A percentile compares a stretch with the other conserved stretches of the same genome.
These are phyloP conservation scores for Apiospora phragmitis DNA, from an alignment of 2,329 filamentous ascomycete species.

Conservation along the genomic window DNA sequence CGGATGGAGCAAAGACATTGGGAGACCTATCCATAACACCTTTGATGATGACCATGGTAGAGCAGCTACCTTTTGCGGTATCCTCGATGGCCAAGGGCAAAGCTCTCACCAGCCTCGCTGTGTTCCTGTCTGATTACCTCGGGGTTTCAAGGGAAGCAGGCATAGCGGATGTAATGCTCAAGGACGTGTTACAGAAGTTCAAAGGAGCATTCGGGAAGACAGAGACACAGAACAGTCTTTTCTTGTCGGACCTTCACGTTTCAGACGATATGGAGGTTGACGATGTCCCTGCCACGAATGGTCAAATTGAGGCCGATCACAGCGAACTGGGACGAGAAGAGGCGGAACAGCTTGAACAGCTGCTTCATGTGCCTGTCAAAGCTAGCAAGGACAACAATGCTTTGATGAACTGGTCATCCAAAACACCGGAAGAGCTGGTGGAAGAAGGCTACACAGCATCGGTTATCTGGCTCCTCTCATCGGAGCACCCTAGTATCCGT, in stretches of 20 bases:
- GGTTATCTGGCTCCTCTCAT: conserved; percentile 75
- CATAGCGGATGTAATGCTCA: conserved; percentile 48
- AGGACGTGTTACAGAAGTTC: conserved; percentile 44
- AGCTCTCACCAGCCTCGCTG: conserved; percentile 48
- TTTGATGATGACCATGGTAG: conserved; percentile 67
- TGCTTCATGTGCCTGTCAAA: conserved; percentile 50
- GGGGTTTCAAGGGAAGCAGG: conserved; percentile 52
- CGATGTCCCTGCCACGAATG: neutral
- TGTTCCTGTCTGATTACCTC: conserved; percentile 60
- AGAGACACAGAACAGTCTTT: conserved; percentile 35
- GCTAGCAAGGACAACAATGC: conserved; percentile 55
- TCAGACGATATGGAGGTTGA: conserved; percentile 3
- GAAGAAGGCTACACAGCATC: conserved; percentile 73
- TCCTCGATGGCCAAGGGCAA: conserved; percentile 46
- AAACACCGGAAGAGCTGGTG: conserved; percentile 75
- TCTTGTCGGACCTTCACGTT: conserved; percentile 20
- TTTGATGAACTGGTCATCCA: conserved; percentile 68
- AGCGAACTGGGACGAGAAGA: conserved; percentile 28
- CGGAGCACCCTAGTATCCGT: conserved; percentile 72
- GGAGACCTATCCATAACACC: conserved; percentile 52
- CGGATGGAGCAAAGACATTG: conserved; percentile 27
- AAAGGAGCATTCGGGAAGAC: conserved; percentile 34
- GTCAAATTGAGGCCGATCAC: conserved; percentile 10
- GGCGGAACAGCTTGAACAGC: conserved; percentile 47
- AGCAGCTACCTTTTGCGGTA: conserved; percentile 74